Conservation (phyloP, 2,329 filamentous ascomycete species). For the Laburnicola sp. region DNA sequence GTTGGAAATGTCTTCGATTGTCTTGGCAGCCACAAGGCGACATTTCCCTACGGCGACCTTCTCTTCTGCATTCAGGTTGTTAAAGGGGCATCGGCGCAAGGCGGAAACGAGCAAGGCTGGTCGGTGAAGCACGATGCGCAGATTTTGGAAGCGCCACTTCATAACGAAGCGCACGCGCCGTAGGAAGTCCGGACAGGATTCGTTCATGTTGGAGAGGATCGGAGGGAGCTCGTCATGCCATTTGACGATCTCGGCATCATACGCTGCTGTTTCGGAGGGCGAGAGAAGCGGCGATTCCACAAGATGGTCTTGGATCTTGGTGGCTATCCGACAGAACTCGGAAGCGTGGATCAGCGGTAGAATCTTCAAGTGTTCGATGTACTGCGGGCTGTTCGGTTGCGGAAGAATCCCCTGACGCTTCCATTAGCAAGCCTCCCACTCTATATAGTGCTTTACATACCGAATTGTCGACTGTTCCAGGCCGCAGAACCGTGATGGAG, state of each 20-base stretch:
- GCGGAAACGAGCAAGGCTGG: conserved; percentile 69
- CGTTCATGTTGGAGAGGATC: conserved; percentile 49
- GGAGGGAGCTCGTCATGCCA: conserved; percentile 72
- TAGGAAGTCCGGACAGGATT: conserved; percentile 71
- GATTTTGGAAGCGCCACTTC: conserved; percentile 81
- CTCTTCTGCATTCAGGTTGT: conserved; percentile 62
- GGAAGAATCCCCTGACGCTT: conserved; percentile 17
- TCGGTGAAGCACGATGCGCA: conserved; percentile 74
- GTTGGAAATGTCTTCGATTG: conserved; percentile 71
- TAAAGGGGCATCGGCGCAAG: conserved; percentile 58
- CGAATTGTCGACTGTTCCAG: conserved; percentile 38
- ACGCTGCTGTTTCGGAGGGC: conserved; percentile 65
- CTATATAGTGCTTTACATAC: conserved; percentile 21
- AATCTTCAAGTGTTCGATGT: conserved; percentile 63
- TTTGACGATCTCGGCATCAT: conserved; percentile 69
- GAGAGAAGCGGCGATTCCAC: conserved; percentile 69
- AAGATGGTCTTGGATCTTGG: conserved; percentile 74
- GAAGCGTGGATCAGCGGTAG: conserved; percentile 75
- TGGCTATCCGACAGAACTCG: conserved; percentile 77
- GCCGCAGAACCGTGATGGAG: conserved; percentile 45
- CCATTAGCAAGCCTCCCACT: background rate
- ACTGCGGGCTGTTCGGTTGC: conserved; percentile 41
- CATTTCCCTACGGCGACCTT: conserved; percentile 69
- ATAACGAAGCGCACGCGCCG: conserved; percentile 72
- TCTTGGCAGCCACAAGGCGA: conserved; percentile 68